Base-by-base conservation (phyloP, 1,284 basidiomycete genomes). In the Afroboletus lepidellus region DNA sequence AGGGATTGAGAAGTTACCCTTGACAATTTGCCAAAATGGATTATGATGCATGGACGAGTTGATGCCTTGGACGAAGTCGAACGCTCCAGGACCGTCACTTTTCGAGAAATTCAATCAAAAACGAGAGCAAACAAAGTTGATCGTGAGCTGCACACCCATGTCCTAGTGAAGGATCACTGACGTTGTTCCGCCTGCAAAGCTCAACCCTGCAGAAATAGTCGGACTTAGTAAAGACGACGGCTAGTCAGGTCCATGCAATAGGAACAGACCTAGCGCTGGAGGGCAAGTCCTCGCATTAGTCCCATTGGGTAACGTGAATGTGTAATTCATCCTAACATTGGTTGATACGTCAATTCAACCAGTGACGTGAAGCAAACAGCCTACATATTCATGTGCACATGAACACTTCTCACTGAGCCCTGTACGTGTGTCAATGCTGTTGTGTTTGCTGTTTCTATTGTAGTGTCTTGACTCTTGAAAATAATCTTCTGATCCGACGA, bases 181-280 rank as follows among this genome's bases (percentile, higher is more conserved):
- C 81, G 89, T 90, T 21, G 90, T 92, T 59, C 90, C 89, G 46
- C 87, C 90, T 34, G 87, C 88, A 62, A 91, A 90, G 1, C 79
- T 75, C 65, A 75, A 88, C 16, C 85, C 84, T 85, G 50, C 12
- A n/a, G 41, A 20, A 36, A 36, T 6, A 9, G 53, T 20, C 58
- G 49, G 38, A 53, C 3, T 46, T 39, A 37, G 20, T 15, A 23
- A 33, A 36, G 16, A 30, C 0, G 9, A n/a, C 13, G 9, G 16
- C 36, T 11, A 16, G 3, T 36, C 0, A 6, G 5, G 29, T 5
- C 43, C 25, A 55, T 49, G 16, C 44, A 32, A 44, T 13, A 27
- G 16, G 38, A 25, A 67, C 78, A 55, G 56, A 87, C 87, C 90
- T 69, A 92, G 74, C 33, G 90, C 90, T 53, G 89, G 77, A 9